Evolutionary conservation across 495 filamentous ascomycete species (phyloP), one percentile per base, ranked within the genome.

Genomic region (Jackrogersella minutella): DNA sequence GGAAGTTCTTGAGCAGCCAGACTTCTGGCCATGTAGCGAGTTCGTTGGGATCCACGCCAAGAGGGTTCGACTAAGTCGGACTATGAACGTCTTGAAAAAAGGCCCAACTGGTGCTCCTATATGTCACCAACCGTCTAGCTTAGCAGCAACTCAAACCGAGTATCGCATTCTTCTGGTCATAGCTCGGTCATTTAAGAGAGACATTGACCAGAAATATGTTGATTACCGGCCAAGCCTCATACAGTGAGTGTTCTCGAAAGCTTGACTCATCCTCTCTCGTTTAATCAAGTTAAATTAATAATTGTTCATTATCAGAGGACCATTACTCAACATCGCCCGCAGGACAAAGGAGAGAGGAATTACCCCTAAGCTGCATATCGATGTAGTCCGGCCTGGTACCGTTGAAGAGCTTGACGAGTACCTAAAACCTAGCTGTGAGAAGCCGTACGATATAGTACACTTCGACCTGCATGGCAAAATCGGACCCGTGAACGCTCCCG

Each of bases 201-300:
- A 21, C 26, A 17, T 33, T 0, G 46, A 50, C n/a, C 46, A 50
- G 26, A 33, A 19, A 50, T 50, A 50, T 33, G 46, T 50, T 33
- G 46, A 50, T 33, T 50, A 50, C 46, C 46, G 24, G 22, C 24
- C 46, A 9, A 50, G 46, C 10, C 46, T 50, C 46, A 50, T 50
- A 50, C 46, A 50, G 46, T 50, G 1, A 33, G 46, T 50, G 33
- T 5, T 19, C 28, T 50, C 46, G 17, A 33, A 1, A 10, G 6
- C 46, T 10, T n/a, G 13, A 9, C 44, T 49, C 22, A 8, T 9
- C 22, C n/a, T 17, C 16, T 33, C 2, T 19, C 10, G 0, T 21
- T 13, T 50, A 28, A 28, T 9, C 28, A 50, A 19, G 16, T n/a
- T n/a, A n/a, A n/a, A n/a, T 16, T 5, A 50, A 14, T 50, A 33